phyloP scores from a whole-genome alignment of 2,329 filamentous ascomycete genomes.

The Byssothecium circinans region DNA sequence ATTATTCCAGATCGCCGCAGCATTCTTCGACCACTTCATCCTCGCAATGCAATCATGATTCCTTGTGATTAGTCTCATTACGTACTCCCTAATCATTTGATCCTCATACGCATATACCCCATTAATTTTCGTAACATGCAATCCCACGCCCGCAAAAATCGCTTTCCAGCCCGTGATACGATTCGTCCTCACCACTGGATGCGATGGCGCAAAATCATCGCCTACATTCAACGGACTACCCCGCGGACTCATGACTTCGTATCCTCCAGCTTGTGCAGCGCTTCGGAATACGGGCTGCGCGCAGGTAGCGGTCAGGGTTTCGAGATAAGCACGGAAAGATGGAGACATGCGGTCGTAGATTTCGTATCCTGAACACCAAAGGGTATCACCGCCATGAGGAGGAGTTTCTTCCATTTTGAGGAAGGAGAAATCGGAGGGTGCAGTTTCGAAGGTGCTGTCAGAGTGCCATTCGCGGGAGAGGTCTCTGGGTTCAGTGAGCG shows the following conservation, averaged over 20 bases:
- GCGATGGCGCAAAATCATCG: conserved; percentile 21
- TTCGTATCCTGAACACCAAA: conserved; percentile 50
- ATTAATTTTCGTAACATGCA: conserved; percentile 45
- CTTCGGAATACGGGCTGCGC: conserved; percentile 20
- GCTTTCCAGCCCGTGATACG: conserved; percentile 41
- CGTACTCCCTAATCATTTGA: conserved; percentile 41
- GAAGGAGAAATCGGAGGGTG: conserved; percentile 46
- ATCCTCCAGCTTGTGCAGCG: conserved; percentile 12
- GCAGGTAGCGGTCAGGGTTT: conserved; percentile 29
- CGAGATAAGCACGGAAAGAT: conserved; percentile 25
- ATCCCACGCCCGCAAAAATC: conserved; percentile 23
- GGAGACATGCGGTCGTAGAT: conserved; percentile 34
- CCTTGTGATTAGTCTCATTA: conserved; percentile 41
- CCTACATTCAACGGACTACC: conserved; percentile 29
- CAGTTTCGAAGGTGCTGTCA: conserved; percentile 66
- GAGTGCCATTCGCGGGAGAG: conserved; percentile 54
- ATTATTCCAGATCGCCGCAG: conserved; percentile 48
- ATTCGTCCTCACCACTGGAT: conserved; percentile 37
- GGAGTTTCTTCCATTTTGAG: conserved; percentile 23
- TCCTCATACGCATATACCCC: conserved; percentile 43
- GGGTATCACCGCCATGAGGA: conserved; percentile 43
- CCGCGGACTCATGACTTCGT: conserved; percentile 17
- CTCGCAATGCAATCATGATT: conserved; percentile 48
- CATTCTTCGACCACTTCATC: conserved; percentile 45
- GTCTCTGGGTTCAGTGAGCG: conserved; percentile 18